phyloP scores from a whole-genome alignment of 176 grass and related monocot genomes.

The Paspalum vaginatum region DNA sequence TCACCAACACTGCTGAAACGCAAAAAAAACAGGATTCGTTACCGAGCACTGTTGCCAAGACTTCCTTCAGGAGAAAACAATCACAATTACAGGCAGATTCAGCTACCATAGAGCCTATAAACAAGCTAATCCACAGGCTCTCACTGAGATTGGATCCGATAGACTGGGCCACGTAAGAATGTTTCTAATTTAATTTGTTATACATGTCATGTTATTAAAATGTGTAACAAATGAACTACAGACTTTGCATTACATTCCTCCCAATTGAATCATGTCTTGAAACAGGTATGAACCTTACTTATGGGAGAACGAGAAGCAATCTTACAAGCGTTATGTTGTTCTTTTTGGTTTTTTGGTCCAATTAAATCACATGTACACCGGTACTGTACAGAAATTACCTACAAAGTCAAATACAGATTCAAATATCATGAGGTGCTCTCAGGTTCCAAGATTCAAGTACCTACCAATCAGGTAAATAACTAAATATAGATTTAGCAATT shows the following conservation, averaged over 20 bases:
- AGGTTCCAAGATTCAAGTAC: constrained; percentile 97
- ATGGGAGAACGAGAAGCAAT: constrained; percentile 99
- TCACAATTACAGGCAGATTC: constrained; percentile 58
- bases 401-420: constrained; percentile 94
- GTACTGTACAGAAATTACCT: constrained; percentile 75
- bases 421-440: constrained; percentile 97
- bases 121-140: constrained; percentile 70
- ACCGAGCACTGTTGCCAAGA: constrained; percentile 48
- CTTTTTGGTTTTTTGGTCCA: constrained; percentile 97
- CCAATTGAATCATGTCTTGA: constrained; percentile 39
- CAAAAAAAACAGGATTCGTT: constrained; percentile 59
- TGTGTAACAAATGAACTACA: constrained; percentile 27
- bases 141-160: constrained; percentile 93
- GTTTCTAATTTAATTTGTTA: constrained; percentile 34
- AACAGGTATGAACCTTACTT: constrained; percentile 97
- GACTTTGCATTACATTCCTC: not conserved
- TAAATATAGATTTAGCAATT: not conserved
- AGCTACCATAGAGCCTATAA: constrained; percentile 65
- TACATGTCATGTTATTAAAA: constrained; percentile 18
- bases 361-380: constrained; percentile 90
- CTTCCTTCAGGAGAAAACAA: constrained; percentile 82
- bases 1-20: constrained; percentile 43
- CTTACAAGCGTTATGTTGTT: constrained; percentile 94
- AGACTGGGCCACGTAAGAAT: constrained; percentile 98
- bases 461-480: constrained; percentile 87